Evolutionary conservation across 2,329 filamentous ascomycete species (phyloP), one percentile per base, ranked within the genome.

Genomic region (Neocatenulostroma microsporum): DNA sequence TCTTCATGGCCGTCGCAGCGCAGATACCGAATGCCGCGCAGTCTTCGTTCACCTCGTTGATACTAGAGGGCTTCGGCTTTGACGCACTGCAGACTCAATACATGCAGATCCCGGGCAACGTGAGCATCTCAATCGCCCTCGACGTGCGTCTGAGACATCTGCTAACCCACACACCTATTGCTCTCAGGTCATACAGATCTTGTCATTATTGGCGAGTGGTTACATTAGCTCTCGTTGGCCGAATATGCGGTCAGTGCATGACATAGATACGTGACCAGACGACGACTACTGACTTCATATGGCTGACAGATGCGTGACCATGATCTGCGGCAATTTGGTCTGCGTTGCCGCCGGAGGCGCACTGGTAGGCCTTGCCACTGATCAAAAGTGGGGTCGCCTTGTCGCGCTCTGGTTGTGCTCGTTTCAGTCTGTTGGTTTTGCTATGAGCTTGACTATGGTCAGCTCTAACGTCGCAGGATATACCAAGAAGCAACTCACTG

Each of bases 81-180:
- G 63, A 66, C 35, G 69, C 67, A 0, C 56, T 73, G 2, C 64
- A 66, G 3, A 69, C 69, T 0, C 72, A 75, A 41, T 74, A 75
- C 40, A 67, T 46, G 8, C 72, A 77, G 43, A 78, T 79, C 36
- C 74, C 74, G 0, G 74, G 73, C n/a, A n/a, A n/a, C n/a, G n/a
- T n/a, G n/a, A n/a, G n/a, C n/a, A n/a, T n/a, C n/a, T n/a, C n/a
- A n/a, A n/a, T n/a, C n/a, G n/a, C n/a, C n/a, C n/a, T n/a, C n/a
- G n/a, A n/a, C n/a, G n/a, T n/a, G n/a, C n/a, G n/a, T n/a, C n/a
- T n/a, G n/a, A n/a, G n/a, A n/a, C n/a, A n/a, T n/a, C n/a, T n/a
- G n/a, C n/a, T n/a, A n/a, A n/a, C n/a, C n/a, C n/a, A n/a, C n/a
- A n/a, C n/a, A n/a, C n/a, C n/a, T n/a, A n/a, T n/a, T n/a, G n/a